phyloP scores from a whole-genome alignment of 1,284 basidiomycete species.

The Coriolopsis trogii region DNA sequence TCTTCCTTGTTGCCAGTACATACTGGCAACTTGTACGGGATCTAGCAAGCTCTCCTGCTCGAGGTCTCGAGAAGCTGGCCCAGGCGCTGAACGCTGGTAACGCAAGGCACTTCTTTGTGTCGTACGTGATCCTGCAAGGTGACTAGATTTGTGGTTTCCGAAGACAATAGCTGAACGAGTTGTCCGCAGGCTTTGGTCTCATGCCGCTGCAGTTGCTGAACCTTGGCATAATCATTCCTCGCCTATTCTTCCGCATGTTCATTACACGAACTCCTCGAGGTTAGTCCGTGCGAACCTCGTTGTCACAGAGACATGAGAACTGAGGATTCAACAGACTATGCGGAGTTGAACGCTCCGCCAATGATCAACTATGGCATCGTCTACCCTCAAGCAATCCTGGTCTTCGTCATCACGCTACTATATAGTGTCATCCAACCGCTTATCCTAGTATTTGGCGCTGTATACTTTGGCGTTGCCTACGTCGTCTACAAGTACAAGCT shows the following conservation, averaged over 20 bases:
- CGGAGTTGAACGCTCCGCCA: conserved; percentile 95
- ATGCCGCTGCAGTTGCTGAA: conserved; percentile 96
- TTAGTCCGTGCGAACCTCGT: conserved; percentile 34
- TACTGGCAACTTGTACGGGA: conserved; percentile 90
- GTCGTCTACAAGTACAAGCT: conserved; percentile 98
- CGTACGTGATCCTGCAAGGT: conserved; percentile 95
- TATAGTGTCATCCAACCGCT: conserved; percentile 96
- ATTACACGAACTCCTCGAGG: conserved; percentile 86
- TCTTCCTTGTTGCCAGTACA: conserved; percentile 89
- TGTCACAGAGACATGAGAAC: conserved; percentile 4
- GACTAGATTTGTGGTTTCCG: neutral
- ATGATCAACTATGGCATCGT: conserved; percentile 94
- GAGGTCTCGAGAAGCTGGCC: conserved; percentile 90
- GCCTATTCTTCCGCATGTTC: conserved; percentile 71
- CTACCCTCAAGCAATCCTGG: conserved; percentile 93
- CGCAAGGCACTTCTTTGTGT: conserved; percentile 92
- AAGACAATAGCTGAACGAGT: neutral
- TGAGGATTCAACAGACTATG: conserved; percentile 67
- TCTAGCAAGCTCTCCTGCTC: conserved; percentile 83
- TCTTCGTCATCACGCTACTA: conserved; percentile 93
- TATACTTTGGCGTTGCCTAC: conserved; percentile 94
- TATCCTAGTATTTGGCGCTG: conserved; percentile 91
- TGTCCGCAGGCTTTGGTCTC: conserved; percentile 71
- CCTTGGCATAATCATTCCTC: conserved; percentile 81
- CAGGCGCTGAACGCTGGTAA: conserved; percentile 74